These are phyloP conservation scores for Aspergillus texensis DNA, from an alignment of 2,329 filamentous ascomycete genomes.

Conservation along the genomic window DNA sequence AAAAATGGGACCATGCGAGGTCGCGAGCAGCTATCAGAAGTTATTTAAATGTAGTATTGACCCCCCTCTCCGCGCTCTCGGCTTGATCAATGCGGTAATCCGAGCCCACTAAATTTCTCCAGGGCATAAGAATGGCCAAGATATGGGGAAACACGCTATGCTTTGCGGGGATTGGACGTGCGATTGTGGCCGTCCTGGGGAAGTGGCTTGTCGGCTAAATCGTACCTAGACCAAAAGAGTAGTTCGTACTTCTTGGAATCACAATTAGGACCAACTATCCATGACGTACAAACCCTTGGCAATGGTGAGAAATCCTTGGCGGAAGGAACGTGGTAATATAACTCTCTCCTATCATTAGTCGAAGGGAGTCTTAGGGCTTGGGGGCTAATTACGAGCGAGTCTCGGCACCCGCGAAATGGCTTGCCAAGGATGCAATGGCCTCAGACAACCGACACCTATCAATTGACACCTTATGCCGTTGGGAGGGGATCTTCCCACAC, in stretches of 20 bases:
- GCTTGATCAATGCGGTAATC: constrained; percentile 30
- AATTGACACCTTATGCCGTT: no score
- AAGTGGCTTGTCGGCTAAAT: constrained; percentile 11
- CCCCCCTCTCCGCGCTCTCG: constrained; percentile 13
- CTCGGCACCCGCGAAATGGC: not conserved
- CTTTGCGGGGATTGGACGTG: constrained; percentile 20
- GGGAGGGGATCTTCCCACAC: no score
- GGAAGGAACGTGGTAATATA: not conserved
- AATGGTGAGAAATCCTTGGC: constrained; percentile 16
- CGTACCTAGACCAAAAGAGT: constrained; percentile 14
- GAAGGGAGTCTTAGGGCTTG: not conserved
- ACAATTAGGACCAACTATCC: constrained; percentile 3
- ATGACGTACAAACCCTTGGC: constrained; percentile 14
- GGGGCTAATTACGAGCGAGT: not conserved
- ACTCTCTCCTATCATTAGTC: not conserved
- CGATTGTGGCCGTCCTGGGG: constrained; percentile 14
- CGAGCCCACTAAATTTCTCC: constrained; percentile 19
- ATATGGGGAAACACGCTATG: constrained; percentile 24
- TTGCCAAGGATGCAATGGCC: not conserved
- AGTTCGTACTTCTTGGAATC: not conserved
- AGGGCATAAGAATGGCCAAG: constrained; percentile 26
- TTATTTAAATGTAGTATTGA: constrained; percentile 23
- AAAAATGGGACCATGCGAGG: not conserved
- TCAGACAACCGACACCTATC: not conserved
- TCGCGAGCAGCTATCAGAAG: constrained; percentile 17